A percentile compares a stretch with the other conserved stretches of the same genome.
Conservation (phyloP, 345 rosid genomes). For the Eucalyptus cloeziana region DNA sequence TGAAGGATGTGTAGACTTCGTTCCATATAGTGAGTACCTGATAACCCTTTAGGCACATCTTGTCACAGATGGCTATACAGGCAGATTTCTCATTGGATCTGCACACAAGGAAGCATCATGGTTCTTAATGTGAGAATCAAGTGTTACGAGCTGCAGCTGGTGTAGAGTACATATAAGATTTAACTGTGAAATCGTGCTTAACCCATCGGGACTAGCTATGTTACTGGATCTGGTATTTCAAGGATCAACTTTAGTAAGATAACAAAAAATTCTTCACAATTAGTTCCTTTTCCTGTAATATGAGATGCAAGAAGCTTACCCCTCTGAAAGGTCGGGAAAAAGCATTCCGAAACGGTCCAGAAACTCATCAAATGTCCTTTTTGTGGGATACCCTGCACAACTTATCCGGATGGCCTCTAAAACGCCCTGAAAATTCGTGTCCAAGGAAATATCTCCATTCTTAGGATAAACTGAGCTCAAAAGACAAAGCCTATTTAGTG, state of each 20-base stretch:
- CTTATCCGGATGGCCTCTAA: constrained; percentile 98
- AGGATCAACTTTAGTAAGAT: background rate
- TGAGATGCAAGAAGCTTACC: constrained; percentile 33
- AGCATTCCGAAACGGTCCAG: constrained; percentile 95
- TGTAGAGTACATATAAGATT: background rate
- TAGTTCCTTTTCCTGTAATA: background rate
- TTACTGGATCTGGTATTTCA: background rate
- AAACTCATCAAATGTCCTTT: constrained; percentile 88
- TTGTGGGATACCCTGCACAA: constrained; percentile 98
- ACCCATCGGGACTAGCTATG: background rate
- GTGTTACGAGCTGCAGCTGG: background rate
- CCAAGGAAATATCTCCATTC: background rate
- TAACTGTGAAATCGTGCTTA: background rate
- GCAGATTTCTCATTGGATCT: constrained; percentile 91
- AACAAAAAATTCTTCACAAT: background rate
- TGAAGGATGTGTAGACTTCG: background rate
- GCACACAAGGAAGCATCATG: constrained; percentile 1
- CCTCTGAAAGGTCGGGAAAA: constrained; percentile 89
- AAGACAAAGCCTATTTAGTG: background rate
- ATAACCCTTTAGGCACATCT: constrained; percentile 84
- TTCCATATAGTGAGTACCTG: constrained; percentile 38
- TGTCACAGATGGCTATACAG: constrained; percentile 83
- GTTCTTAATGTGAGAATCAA: background rate
- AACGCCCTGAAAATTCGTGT: constrained; percentile 52
- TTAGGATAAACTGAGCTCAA: background rate